Conservation (phyloP, 768 basidiomycete genomes). For the Boletus insuetus region DNA sequence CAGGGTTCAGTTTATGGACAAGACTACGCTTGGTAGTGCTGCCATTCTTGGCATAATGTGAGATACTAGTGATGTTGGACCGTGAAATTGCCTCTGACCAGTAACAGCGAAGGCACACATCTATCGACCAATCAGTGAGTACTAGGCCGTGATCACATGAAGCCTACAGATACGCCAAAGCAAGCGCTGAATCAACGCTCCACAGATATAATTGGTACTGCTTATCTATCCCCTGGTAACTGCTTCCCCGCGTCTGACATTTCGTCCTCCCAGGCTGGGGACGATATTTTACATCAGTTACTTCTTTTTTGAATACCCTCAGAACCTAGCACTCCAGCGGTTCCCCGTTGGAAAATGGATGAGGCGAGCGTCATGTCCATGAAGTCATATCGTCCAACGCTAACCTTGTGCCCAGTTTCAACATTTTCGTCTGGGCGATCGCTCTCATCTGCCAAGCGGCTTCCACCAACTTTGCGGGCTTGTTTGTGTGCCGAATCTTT, state of each 20-base stretch:
- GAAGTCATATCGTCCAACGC: not conserved
- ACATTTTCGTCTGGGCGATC: constrained; percentile 66
- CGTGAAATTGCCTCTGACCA: not conserved
- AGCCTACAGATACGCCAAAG: not conserved
- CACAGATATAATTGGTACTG: constrained; percentile 63
- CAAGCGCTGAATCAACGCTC: not conserved
- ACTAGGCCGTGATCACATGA: not conserved
- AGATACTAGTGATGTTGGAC: constrained; percentile 10
- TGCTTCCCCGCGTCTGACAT: not conserved
- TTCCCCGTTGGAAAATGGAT: constrained; percentile 82
- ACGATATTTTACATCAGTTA: constrained; percentile 75
- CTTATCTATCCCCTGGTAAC: not conserved
- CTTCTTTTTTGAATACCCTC: constrained; percentile 69
- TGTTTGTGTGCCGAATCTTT: constrained; percentile 62
- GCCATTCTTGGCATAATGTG: constrained; percentile 72
- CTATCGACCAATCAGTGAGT: constrained; percentile 63
- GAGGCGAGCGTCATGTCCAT: constrained; percentile 44
- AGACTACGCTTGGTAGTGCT: constrained; percentile 63
- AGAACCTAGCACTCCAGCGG: constrained; percentile 66
- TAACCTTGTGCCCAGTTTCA: constrained; percentile 40
- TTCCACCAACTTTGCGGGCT: constrained; percentile 64
- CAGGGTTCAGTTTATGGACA: constrained; percentile 81
- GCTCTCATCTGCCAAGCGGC: constrained; percentile 63
- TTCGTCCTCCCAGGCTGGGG: constrained; percentile 50
- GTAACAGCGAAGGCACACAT: constrained; percentile 52